Evolutionary conservation across 2,329 filamentous ascomycete genomes (phyloP).

Genomic region (Aspergillus carbonarius): DNA sequence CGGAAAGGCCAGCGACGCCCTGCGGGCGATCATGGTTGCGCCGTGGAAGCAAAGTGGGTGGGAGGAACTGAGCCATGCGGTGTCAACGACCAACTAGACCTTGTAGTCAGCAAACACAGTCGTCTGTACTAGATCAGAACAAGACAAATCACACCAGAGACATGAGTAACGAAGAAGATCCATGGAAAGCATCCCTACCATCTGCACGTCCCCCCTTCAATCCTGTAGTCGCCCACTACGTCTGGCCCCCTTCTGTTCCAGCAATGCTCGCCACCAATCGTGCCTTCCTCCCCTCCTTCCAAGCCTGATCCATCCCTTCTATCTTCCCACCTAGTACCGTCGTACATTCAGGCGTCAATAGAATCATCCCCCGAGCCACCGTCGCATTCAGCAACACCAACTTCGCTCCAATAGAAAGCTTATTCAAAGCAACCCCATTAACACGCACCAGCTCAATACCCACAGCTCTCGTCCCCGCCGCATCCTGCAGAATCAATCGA

Average conservation of each 20-base stretch:
- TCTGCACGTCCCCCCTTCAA: neutral
- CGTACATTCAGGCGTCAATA: conserved; percentile 69
- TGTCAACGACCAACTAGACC: conserved; percentile 25
- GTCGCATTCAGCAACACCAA: conserved; percentile 66
- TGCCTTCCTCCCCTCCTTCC: conserved; percentile 70
- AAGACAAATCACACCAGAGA: neutral
- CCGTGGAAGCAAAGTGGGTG: conserved; percentile 73
- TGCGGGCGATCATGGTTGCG: conserved; percentile 73
- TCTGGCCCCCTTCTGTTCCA: conserved; percentile 19
- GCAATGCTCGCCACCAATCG: conserved; percentile 64
- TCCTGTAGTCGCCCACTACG: neutral
- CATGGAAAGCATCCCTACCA: conserved; percentile 2
- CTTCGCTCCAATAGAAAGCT: conserved; percentile 75
- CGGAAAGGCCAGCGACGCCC: conserved; percentile 68
- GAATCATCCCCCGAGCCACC: conserved; percentile 70
- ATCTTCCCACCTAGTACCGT: conserved; percentile 85
- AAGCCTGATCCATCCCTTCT: conserved; percentile 74
- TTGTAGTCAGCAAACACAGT: neutral
- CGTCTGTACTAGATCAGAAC: no score
- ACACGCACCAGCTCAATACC: conserved; percentile 71
- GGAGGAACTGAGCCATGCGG: conserved; percentile 46
- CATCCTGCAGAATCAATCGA: conserved; percentile 80
- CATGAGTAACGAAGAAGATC: conserved; percentile 4
- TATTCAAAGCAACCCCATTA: conserved; percentile 60
- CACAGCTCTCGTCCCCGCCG: conserved; percentile 65